Base-by-base conservation (phyloP, 495 filamentous ascomycete genomes). In the Mycothermus thermophilus region DNA sequence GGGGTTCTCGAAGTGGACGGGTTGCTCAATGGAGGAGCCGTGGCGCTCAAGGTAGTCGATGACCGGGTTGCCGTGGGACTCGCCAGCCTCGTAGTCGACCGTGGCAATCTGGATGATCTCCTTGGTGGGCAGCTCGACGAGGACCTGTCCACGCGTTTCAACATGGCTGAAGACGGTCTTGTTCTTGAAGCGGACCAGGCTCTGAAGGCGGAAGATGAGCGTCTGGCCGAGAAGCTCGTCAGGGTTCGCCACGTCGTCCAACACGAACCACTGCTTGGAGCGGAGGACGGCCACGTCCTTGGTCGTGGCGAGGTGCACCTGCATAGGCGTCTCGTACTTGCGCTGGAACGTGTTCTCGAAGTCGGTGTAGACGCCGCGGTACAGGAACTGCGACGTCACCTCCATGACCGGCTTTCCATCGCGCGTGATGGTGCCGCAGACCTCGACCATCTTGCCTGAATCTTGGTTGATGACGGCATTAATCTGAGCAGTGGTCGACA, bases 391-490 rank as follows among this genome's bases (percentile, higher is more conserved):
- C 32, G 85, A 94, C 10, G 84, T 93, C 11, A 97, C 90, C 51
- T 96, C 84, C 92, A 97, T 97, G 40, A 96, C 84, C n/a, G 83
- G 68, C 44, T 79, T 50, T 32, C 84, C 82, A 27, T 92, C 75
- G 14, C 92, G 75, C 34, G 74, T 79, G 49, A 97, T 93, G 5
- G 90, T 96, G 38, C 90, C 90, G 51, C 87, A 93, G 14, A 99
- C 86, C 59, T 96, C 92, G 7, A 99, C 90, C 85, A 96, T 94
- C 71, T 99, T 99, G 32, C 90, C 90, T 27, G 90, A 88, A 22
- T 93, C 86, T 50, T 95, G 84, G 58, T 96, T 96, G 67, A 99
- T 79, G 37, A 99, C 86, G 13, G 90, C 84, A 48, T 96, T 95
- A 63, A 96, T 83, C 56, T 88, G 85, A 34, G 90, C 92, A 32